These are phyloP conservation scores for Platanthera guangdongensis DNA, from an alignment of 106 monocot genomes.

Conservation along the genomic window DNA sequence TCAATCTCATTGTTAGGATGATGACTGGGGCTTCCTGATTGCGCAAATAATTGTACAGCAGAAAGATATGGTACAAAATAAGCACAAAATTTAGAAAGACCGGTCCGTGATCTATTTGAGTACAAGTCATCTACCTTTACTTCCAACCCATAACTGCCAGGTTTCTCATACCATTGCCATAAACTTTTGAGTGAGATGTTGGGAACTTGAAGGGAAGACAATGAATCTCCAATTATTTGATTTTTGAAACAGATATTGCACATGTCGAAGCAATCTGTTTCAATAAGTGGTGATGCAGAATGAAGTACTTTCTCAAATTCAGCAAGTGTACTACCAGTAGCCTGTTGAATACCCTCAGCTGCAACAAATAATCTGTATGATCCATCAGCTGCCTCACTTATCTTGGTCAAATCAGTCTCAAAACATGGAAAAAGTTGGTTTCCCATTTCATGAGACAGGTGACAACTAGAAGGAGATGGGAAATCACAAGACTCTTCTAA, in stretches of 20 bases:
- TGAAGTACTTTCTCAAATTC: conserved; percentile 56
- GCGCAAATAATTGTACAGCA: conserved; percentile 72
- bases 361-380: conserved; percentile 25
- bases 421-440: background rate
- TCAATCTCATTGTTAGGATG: background rate
- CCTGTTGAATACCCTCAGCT: conserved; percentile 22
- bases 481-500: conserved; percentile 8
- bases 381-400: conserved; percentile 35
- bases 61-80: conserved; percentile 95
- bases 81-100: conserved; percentile 33
- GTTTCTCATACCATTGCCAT: conserved; percentile 94
- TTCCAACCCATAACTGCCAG: conserved; percentile 71
- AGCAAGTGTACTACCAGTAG: conserved; percentile 38
- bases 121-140: conserved; percentile 44
- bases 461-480: background rate
- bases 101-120: conserved; percentile 15
- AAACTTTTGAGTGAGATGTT: conserved; percentile 40
- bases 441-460: background rate
- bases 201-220: conserved; percentile 33
- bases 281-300: conserved; percentile 65
- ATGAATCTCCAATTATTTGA: conserved; percentile 9
- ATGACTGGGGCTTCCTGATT: background rate
- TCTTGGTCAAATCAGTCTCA: conserved; percentile 43
- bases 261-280: conserved; percentile 3
- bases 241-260: conserved; percentile 20